Conservation (phyloP, 192 early-diverging fungal species). For the Linnemannia hyalina region DNA sequence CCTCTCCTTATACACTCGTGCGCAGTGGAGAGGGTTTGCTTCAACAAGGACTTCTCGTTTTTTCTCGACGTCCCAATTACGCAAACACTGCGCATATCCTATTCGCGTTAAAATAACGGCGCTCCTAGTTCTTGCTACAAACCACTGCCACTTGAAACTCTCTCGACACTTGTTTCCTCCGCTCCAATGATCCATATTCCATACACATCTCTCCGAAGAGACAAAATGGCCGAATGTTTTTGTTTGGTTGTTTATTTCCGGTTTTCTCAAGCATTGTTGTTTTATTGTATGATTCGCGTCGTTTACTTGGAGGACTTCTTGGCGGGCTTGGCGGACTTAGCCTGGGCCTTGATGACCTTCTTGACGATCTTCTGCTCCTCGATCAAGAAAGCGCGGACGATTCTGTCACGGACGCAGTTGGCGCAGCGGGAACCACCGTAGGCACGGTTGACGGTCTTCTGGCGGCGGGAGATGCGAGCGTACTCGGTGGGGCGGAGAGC, state of each 20-base stretch:
- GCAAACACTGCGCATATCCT: too few relatives aligned
- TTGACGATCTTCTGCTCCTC: conserved; percentile 99
- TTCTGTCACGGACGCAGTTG: conserved; percentile 82
- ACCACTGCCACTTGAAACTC: too few relatives aligned
- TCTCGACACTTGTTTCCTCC: too few relatives aligned
- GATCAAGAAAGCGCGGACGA: conserved; percentile 98
- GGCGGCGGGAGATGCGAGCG: conserved; percentile 89
- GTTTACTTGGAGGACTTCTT: conserved; percentile 56
- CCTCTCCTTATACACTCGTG: too few relatives aligned
- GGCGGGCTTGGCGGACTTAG: conserved; percentile 59
- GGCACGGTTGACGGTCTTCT: conserved; percentile 94
- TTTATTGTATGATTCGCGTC: background rate
- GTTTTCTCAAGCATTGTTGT: background rate
- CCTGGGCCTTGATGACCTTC: conserved; percentile 93
- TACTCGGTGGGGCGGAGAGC: conserved; percentile 94
- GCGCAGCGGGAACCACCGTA: conserved; percentile 98
- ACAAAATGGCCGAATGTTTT: too few relatives aligned
- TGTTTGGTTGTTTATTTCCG: background rate
- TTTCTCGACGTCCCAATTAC: too few relatives aligned
- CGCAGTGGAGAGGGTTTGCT: too few relatives aligned
- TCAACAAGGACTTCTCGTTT: too few relatives aligned
- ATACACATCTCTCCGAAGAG: too few relatives aligned
- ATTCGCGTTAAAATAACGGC: too few relatives aligned
- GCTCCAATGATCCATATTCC: too few relatives aligned
- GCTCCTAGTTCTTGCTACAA: too few relatives aligned